These are phyloP conservation scores for Candida coquimbonensis DNA, from an alignment of 805 yeast species.

Conservation along the genomic window DNA sequence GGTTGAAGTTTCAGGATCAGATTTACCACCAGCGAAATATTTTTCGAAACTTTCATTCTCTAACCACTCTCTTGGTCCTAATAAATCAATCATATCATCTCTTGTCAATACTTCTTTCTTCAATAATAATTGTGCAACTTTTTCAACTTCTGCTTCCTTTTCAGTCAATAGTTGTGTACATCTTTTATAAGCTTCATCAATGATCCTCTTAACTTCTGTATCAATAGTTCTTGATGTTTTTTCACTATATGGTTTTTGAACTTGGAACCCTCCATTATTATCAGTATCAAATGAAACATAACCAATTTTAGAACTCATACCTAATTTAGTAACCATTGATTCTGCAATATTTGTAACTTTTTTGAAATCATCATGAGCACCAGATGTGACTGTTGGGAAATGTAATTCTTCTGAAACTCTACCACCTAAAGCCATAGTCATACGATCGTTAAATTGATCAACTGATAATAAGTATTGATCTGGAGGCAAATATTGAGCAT, in stretches of 20 bases:
- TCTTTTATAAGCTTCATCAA: slow-evolving; percentile 54
- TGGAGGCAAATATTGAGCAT: slow-evolving; percentile 89
- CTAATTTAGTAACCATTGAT: slow-evolving; percentile 81
- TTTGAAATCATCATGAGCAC: slow-evolving; percentile 90
- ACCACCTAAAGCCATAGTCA: slow-evolving; percentile 94
- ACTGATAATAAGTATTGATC: slow-evolving; percentile 75
- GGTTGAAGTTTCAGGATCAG: not conserved
- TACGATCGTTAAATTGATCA: slow-evolving; percentile 71
- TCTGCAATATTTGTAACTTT: slow-evolving; percentile 86
- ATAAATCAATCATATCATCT: slow-evolving; percentile 67
- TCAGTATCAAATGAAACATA: slow-evolving; percentile 48
- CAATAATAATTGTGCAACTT: slow-evolving; percentile 68
- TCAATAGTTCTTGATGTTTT: slow-evolving; percentile 64
- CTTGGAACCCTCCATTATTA: slow-evolving; percentile 45
- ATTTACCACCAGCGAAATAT: slow-evolving; percentile 43
- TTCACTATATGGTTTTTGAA: slow-evolving; percentile 63
- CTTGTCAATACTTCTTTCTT: slow-evolving; percentile 74
- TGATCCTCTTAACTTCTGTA: slow-evolving; percentile 58
- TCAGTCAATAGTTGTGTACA: slow-evolving; percentile 53
- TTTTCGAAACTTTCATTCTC: slow-evolving; percentile 86
- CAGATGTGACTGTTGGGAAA: slow-evolving; percentile 81
- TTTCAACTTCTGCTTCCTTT: slow-evolving; percentile 52
- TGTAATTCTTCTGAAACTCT: slow-evolving; percentile 87
- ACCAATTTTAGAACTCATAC: slow-evolving; percentile 83
- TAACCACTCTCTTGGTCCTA: slow-evolving; percentile 74